Evolutionary conservation across 2,329 filamentous ascomycete species (phyloP).

Genomic region (Nemania serpens): DNA sequence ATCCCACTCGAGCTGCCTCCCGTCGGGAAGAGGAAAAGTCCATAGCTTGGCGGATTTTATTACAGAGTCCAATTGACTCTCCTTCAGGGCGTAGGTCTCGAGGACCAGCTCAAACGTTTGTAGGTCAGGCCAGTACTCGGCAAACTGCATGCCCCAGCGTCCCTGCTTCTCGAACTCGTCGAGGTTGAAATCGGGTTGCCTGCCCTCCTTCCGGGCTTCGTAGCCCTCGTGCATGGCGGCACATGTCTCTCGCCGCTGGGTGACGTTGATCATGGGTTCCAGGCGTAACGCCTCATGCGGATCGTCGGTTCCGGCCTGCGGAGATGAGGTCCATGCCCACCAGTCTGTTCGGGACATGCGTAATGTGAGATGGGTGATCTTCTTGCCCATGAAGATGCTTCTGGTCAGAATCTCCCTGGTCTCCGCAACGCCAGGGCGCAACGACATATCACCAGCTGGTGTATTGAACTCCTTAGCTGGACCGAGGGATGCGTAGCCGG

Average conservation of each 20-base stretch:
- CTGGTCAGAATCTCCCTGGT: slow-evolving; percentile 10
- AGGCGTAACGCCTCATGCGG: slow-evolving; percentile 30
- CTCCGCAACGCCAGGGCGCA: slow-evolving; percentile 18
- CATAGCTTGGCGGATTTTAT: slow-evolving; percentile 36
- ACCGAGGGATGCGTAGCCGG: slow-evolving; percentile 30
- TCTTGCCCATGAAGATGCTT: slow-evolving; percentile 29
- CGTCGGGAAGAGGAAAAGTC: slow-evolving; percentile 33
- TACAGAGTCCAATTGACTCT: slow-evolving; percentile 34
- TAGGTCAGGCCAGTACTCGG: slow-evolving; percentile 36
- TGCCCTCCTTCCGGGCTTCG: slow-evolving; percentile 32
- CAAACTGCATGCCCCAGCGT: slow-evolving; percentile 36
- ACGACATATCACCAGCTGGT: not conserved
- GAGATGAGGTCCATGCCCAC: slow-evolving; percentile 34
- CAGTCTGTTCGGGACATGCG: slow-evolving; percentile 37
- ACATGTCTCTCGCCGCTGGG: slow-evolving; percentile 17
- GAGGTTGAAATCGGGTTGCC: slow-evolving; percentile 34
- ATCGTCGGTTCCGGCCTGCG: slow-evolving; percentile 11
- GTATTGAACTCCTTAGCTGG: slow-evolving; percentile 9
- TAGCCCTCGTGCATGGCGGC: slow-evolving; percentile 34
- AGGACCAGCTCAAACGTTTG: slow-evolving; percentile 34
- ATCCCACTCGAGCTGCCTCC: slow-evolving; percentile 33
- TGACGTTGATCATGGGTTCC: slow-evolving; percentile 38
- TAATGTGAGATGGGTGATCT: slow-evolving; percentile 34
- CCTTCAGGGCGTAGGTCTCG: slow-evolving; percentile 35
- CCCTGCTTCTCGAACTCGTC: slow-evolving; percentile 34